Evolutionary conservation across 805 yeast genomes (phyloP).

Genomic region (Kazachstania taianensis): DNA sequence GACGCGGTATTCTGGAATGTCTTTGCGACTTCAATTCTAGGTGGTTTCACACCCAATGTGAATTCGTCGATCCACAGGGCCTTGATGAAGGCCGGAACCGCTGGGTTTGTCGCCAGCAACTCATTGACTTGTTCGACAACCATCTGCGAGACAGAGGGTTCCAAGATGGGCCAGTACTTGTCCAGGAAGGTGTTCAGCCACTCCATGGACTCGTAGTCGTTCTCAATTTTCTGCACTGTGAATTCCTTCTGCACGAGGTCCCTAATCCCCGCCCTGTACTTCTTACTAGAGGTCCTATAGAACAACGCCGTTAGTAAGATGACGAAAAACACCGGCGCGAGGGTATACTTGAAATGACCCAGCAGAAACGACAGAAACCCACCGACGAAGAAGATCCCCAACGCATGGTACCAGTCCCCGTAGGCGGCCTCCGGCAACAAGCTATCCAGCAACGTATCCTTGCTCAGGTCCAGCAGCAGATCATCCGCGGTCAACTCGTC

Average conservation of each 20-base stretch:
- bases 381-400: conserved; percentile 58
- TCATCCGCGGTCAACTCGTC: conserved; percentile 58
- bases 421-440: conserved; percentile 64
- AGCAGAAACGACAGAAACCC: conserved; percentile 66
- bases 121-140: conserved; percentile 82
- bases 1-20: conserved; percentile 83
- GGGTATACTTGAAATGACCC: conserved; percentile 66
- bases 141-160: conserved; percentile 80
- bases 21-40: conserved; percentile 82
- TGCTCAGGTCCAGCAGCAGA: conserved; percentile 59
- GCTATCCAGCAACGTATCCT: conserved; percentile 65
- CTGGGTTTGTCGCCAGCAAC: conserved; percentile 61
- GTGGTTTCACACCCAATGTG: conserved; percentile 93
- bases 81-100: conserved; percentile 72
- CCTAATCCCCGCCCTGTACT: conserved; percentile 63
- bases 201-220: conserved; percentile 88
- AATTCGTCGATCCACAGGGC: conserved; percentile 78
- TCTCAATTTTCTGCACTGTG: conserved; percentile 69
- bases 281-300: conserved; percentile 76
- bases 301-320: conserved; percentile 51
- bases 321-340: conserved; percentile 74
- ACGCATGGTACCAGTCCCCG: conserved; percentile 96
- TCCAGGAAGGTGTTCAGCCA: conserved; percentile 87
- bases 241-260: conserved; percentile 80
- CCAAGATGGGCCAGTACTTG: conserved; percentile 85